Conservation (phyloP, 2,329 filamentous ascomycete genomes). For the Cryphonectria naterciae region DNA sequence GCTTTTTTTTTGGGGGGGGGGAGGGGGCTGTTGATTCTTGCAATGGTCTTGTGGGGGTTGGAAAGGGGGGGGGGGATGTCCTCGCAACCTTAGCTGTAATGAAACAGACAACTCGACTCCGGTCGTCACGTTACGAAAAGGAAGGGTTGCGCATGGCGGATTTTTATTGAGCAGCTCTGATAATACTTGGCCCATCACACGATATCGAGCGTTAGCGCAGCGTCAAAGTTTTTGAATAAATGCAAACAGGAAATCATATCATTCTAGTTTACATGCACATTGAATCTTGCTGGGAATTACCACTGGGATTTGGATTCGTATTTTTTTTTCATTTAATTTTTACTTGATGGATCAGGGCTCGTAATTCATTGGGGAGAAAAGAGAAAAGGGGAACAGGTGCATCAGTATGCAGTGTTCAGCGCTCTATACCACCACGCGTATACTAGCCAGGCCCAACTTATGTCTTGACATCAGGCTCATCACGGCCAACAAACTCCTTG, state of each 20-base stretch:
- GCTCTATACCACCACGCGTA: conserved; percentile 7
- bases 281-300: background rate
- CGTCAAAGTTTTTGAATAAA: background rate
- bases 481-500: conserved; percentile 89
- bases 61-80: background rate
- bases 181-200: background rate
- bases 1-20: too few species aligned
- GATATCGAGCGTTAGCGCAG: background rate
- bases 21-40: background rate
- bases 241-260: background rate
- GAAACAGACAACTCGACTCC: background rate
- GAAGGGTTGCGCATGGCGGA: background rate
- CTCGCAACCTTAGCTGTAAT: background rate
- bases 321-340: background rate
- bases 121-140: background rate
- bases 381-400: background rate
- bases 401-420: conserved; percentile 4
- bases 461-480: conserved; percentile 95
- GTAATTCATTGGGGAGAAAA: conserved; percentile 1
- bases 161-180: too few species aligned
- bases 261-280: background rate
- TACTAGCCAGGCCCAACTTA: conserved; percentile 46
- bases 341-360: background rate
- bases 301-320: background rate
- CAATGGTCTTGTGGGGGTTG: background rate